Base-by-base conservation (phyloP, 1,284 basidiomycete genomes). In the Marasmius fiardii region DNA sequence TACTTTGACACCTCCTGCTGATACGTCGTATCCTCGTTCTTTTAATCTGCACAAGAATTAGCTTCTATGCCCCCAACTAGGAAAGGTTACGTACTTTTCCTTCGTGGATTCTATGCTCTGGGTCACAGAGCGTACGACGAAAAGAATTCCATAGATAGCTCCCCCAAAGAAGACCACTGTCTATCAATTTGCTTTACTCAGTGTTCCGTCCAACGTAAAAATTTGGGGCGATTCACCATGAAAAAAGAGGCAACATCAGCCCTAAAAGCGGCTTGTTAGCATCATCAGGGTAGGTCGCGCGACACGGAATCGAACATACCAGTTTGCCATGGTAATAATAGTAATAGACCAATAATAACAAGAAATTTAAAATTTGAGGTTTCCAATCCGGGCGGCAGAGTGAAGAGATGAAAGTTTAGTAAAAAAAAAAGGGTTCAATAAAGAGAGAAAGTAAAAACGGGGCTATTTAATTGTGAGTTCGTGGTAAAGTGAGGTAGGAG, bases 1-100 rank as follows among this genome's bases (percentile, higher is more conserved):
- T 39, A 90, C 74, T 0, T 81, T 79, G 18, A 89, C 73, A 2
- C 87, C 87, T 6, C 72, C 69, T 18, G 74, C 67, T 0, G 85
- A 82, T 43, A 88, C 65, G 33, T 78, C 67, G 47, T 82, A 70
- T 3, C 86, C 86, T 58, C 72, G 75, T n/a, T 69, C 68, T 66
- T 83, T 80, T 41, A 88, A 69, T 44, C 85, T 87, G 26, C 6
- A 37, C 1, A 39, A 33, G 14, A 31, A 44, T 23, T 28, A 56
- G 20, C 31, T n/a, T n/a, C 18, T 24, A 44, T 16, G 51, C n/a
- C n/a, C 23, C 28, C 49, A 7, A 20, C n/a, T 52, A 26, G 45
- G 26, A 23, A 56, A 50, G 43, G 26, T 49, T 16, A 71, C 75
- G 57, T 61, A 82, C 82, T 71, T 74, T 56, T 77, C 71, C 66